phyloP scores from a whole-genome alignment of 805 yeast genomes.

The Jamesozyma piceae region DNA sequence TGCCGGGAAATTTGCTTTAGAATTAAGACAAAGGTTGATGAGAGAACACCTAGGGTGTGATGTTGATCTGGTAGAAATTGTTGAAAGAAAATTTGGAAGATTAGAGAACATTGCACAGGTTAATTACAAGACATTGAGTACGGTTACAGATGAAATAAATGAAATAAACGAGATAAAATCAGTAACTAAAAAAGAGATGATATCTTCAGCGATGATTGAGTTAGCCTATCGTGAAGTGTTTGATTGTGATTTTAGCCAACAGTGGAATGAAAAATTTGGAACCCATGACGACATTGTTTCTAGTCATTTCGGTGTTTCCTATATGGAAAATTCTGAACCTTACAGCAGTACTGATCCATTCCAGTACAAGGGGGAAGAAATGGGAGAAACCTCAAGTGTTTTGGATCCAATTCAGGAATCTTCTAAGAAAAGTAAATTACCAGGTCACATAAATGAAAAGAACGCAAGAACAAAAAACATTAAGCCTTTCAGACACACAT shows the following conservation, averaged over 20 bases:
- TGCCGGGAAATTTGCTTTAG: conserved; percentile 84
- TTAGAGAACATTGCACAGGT: conserved; percentile 30
- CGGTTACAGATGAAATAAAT: conserved; percentile 3
- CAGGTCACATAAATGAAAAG: neutral
- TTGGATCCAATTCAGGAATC: conserved; percentile 1
- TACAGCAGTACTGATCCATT: neutral
- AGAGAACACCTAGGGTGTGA: conserved; percentile 94
- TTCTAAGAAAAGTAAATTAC: neutral
- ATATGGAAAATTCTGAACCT: neutral
- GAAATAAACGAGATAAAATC: conserved; percentile 1
- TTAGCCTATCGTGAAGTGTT: conserved; percentile 62
- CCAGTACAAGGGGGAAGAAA: conserved; percentile 4
- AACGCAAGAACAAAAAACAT: neutral
- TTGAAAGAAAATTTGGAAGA: conserved; percentile 59
- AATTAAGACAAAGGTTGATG: conserved; percentile 84
- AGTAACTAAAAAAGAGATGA: conserved; percentile 8
- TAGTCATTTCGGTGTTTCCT: conserved; percentile 6
- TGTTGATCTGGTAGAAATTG: conserved; percentile 73
- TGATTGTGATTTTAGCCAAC: conserved; percentile 28
- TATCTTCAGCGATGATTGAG: conserved; percentile 63
- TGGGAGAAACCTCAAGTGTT: neutral
- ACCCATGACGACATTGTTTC: conserved; percentile 6
- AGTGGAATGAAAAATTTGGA: conserved; percentile 44
- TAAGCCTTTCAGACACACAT: conserved; percentile 37
- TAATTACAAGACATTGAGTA: conserved; percentile 21